Evolutionary conservation across 768 basidiomycete species (phyloP).

Genomic region (Lactarius sanguifluus): DNA sequence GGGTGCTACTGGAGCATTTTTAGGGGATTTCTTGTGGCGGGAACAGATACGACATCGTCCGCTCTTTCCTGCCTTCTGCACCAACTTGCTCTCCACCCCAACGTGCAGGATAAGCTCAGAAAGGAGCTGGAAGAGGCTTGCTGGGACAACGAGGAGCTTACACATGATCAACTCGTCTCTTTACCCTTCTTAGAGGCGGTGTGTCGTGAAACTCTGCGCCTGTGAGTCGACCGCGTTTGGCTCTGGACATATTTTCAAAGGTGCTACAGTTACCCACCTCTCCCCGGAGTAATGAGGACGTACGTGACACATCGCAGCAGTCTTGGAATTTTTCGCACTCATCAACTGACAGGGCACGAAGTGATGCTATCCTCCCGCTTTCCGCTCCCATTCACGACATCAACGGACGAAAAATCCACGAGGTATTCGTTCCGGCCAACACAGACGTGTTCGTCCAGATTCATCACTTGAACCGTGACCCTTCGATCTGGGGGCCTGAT

Average conservation of each 20-base stretch:
- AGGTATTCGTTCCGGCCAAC: conserved; percentile 37
- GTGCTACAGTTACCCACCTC: conserved; percentile 11
- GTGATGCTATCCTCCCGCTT: not conserved
- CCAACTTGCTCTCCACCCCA: not conserved
- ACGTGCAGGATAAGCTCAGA: not conserved
- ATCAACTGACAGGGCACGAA: not conserved
- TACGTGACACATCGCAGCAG: not conserved
- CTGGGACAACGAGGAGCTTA: conserved; percentile 30
- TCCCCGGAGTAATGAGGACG: conserved; percentile 4
- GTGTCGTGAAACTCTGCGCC: conserved; percentile 3
- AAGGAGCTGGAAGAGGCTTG: not conserved
- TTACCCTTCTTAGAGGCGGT: conserved; percentile 37
- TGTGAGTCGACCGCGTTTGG: conserved; percentile 1
- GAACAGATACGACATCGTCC: conserved; percentile 6
- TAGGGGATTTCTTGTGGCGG: conserved; percentile 27
- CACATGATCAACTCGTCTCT: conserved; percentile 36
- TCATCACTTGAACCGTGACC: not conserved
- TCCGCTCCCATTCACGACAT: not conserved
- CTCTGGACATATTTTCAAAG: not conserved
- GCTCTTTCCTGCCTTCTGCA: not conserved
- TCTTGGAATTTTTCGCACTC: not conserved
- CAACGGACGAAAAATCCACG: conserved; percentile 26
- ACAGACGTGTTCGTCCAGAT: conserved; percentile 1
- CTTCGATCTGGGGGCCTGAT: not conserved
- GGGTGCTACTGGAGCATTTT: not conserved